Base-by-base conservation (phyloP, 2,329 filamentous ascomycete species). In the Fusarium nurragi region DNA sequence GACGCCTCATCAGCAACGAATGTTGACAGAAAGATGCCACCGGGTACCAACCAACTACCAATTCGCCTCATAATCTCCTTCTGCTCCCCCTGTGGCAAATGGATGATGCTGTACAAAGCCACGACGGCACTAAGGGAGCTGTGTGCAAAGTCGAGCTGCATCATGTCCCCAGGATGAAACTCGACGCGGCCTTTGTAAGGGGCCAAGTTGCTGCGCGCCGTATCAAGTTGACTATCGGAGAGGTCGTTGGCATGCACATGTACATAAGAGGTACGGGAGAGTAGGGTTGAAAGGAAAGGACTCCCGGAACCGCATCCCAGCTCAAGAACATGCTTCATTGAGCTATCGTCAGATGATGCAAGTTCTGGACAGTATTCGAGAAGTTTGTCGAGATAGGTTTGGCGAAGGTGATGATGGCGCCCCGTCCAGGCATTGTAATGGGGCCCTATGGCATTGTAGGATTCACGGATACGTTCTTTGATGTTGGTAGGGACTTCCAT, bases 341-440 rank as follows among this genome's bases (percentile, higher is more conserved):
- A 12, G 2, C 2, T 4, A 1, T 32, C 23, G 1, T 8, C 4
- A 13, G 14, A 1, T 9, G 52, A 38, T 3, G 9, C 6, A 11
- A 67, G 39, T 5, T 50, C 14, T 16, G 48, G 60, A 3, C 54
- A 53, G n/a, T 23, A 9, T 5, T 5, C 1, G 4, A 40, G 19
- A 22, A 65, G 34, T 18, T 53, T 18, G 0, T 52, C 19, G 9
- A 64, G 64, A 16, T 62, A 62, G 0, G 6, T 12, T 3, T 18
- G 14, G 4, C 59, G 51, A 12, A 62, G 39, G 4, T 38, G 3
- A 11, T 62, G 18, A 21, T 61, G 58, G 1, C 44, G 49, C 11
- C 37, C 40, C 0, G 64, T 67, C 60, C 64, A 67, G n/a, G 19
- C 2, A 11, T 67, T 67, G 36, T 67, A 67, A 9, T 40, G 51